Conservation (phyloP, 768 basidiomycete genomes). For the Trametes meyenii region DNA sequence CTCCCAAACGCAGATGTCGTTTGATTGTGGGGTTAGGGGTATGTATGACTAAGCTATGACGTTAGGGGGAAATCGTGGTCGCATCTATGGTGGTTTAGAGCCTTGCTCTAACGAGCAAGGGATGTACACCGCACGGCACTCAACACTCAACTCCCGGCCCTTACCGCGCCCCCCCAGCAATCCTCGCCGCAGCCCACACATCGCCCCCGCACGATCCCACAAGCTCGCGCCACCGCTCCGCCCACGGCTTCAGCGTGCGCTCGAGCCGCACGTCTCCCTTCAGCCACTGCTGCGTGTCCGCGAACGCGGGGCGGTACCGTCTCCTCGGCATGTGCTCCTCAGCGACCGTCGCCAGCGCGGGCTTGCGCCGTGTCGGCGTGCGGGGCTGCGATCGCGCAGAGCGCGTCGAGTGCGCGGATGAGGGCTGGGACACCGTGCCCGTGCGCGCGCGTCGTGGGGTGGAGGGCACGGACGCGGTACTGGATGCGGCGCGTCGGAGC, state of each 20-base stretch:
- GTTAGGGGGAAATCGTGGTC: too few species aligned
- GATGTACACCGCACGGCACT: too few species aligned
- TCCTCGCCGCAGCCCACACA: slow-evolving; percentile 19
- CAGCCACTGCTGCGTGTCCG: slow-evolving; percentile 33
- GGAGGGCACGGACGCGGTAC: slow-evolving; percentile 4
- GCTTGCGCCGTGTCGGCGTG: slow-evolving; percentile 13
- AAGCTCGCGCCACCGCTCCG: slow-evolving; percentile 15
- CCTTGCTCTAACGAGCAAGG: too few species aligned
- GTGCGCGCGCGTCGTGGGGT: slow-evolving; percentile 12
- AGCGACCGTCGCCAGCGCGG: slow-evolving; percentile 4
- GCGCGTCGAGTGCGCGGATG: slow-evolving; percentile 13
- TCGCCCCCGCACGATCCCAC: slow-evolving; percentile 14
- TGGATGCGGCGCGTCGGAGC: background rate
- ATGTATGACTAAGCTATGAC: too few species aligned
- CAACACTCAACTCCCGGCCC: background rate
- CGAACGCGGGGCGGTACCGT: slow-evolving; percentile 29
- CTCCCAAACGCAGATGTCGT: too few species aligned
- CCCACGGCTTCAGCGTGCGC: slow-evolving; percentile 22
- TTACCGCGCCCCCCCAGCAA: background rate
- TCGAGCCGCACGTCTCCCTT: slow-evolving; percentile 28
- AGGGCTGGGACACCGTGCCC: slow-evolving; percentile 8
- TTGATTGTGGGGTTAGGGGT: too few species aligned
- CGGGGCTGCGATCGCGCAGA: slow-evolving; percentile 11
- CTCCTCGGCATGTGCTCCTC: slow-evolving; percentile 21
- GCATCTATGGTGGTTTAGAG: too few species aligned